Percentiles rank a stretch among this genome's conserved stretches.
phyloP scores from a whole-genome alignment of 1,284 basidiomycete genomes.

The Ganoderma resinaceum region DNA sequence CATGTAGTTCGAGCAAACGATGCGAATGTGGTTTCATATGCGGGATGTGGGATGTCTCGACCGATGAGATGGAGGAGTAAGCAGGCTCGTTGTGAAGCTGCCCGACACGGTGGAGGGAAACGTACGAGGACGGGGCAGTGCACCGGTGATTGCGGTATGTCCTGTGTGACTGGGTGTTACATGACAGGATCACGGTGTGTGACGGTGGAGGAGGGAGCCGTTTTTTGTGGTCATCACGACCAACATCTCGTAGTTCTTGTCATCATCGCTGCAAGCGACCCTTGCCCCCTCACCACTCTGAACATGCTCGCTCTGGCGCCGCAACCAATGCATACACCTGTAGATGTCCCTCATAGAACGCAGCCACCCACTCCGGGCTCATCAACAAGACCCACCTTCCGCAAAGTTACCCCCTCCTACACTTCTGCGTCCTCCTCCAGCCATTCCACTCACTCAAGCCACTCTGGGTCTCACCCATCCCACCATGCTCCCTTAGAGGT shows the following conservation, averaged over 20 bases:
- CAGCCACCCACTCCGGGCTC: conserved; percentile 37
- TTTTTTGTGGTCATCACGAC: conserved; percentile 34
- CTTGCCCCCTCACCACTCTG: conserved; percentile 18
- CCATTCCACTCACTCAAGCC: conserved; percentile 28
- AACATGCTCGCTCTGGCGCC: conserved; percentile 42
- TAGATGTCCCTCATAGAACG: conserved; percentile 36
- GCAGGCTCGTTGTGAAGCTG: not conserved
- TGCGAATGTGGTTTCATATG: not conserved
- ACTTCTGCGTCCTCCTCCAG: conserved; percentile 33
- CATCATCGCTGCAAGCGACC: conserved; percentile 29
- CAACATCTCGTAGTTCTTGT: conserved; percentile 24
- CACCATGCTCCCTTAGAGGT: conserved; percentile 25
- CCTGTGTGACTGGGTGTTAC: conserved; percentile 22
- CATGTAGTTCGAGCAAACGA: not conserved
- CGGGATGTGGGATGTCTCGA: not conserved
- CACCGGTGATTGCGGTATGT: conserved; percentile 12
- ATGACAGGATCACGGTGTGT: conserved; percentile 4
- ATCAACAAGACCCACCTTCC: conserved; percentile 32
- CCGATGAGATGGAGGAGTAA: not conserved
- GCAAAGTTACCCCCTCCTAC: conserved; percentile 35
- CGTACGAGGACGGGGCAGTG: conserved; percentile 20
- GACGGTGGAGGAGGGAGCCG: conserved; percentile 21
- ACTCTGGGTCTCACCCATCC: conserved; percentile 26
- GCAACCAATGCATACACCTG: conserved; percentile 37
- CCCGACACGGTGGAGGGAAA: conserved; percentile 7